Evolutionary conservation across 495 filamentous ascomycete species (phyloP), one percentile per base, ranked within the genome.

Genomic region (Podospora anserina): DNA sequence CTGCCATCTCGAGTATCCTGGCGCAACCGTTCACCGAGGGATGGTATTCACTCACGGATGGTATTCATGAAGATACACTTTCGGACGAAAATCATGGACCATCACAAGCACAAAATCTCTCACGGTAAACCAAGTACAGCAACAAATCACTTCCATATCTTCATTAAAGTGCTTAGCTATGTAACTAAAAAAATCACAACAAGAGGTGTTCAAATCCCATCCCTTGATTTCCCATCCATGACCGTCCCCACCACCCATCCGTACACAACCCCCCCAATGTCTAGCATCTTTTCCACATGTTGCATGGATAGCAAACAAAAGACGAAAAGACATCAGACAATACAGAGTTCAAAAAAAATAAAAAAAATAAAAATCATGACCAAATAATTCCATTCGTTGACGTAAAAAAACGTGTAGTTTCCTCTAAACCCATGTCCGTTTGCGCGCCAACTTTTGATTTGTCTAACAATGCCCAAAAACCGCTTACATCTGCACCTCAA

Each of bases 401-500:
- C 23, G n/a, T 5, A 58, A 26, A 58, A 58, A 19, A 19, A 58
- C 23, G 55, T 58, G 55, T 58, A 58, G 23, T 58, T 58, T 26
- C 55, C 55, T 58, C 55, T 58, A 58, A 58, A 26, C 23, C 55
- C 55, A 58, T 58, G n/a, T 58, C 55, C 55, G 6, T 58, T 58
- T 58, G n/a, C 55, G 23, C 55, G n/a, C 55, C 55, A 58, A 58
- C 55, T 63, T 32, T 63, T 20, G 30, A 63, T 39, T 30, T 32
- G 27, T 62, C 23, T 62, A 62, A 44, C 55, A 19, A 58, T 9
- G 5, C 16, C n/a, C 55, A 63, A 18, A 6, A 49, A 44, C 27
- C 7, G 66, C 30, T 71, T 75, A 78, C 39, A 78, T 76, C 69
- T 75, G 73, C 60, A 97, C 94, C 85, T 97, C 94, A 62, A 97